Evolutionary conservation across 306 rosid species (phyloP), one percentile per base, ranked within the genome.

Genomic region (Aeschynomene evenia): DNA sequence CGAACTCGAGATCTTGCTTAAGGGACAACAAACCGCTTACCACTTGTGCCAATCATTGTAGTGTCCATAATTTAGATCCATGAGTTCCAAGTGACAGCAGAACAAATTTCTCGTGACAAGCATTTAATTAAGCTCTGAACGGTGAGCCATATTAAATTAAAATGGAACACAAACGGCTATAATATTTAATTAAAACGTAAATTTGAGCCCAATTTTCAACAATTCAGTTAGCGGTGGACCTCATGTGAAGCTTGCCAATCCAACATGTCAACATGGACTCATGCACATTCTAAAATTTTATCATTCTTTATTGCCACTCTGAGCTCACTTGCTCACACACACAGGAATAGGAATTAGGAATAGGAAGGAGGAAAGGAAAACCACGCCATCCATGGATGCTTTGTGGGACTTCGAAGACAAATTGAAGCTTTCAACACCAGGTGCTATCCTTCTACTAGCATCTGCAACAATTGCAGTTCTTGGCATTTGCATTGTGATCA

Each of bases 401-500:
- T 63, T 81, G 60, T 77, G 80, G 80, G 62, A 81, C 60, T 50
- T 77, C 1, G 80, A 68, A 73, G 82, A 77, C 58, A 73, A 77
- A 34, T 54, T 77, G 64, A 81, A 81, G 77, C 39, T 81, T 73
- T 81, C 85, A 57, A 77, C 82, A 46, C 80, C 39, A 73, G 85
- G 74, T 52, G 85, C 85, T 68, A 45, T 81, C 70, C 67, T 77
- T 34, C 73, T 81, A 49, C 80, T 81, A 48, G 82, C 82, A 31
- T 68, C 77, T 73, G 52, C 82, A 29, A 43, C 50, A 26, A 63
- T 73, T 56, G 77, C 77, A 62, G 55, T 81, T 50, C 56, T 66
- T 34, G 61, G 51, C 20, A 14, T 81, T 23, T 72, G 83, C 68
- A 64, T 12, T 15, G 14, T 73, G 6, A 15, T 77, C 26, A 21